Base-by-base conservation (phyloP, 176 grass and related monocot genomes). In the Bromus sterilis region DNA sequence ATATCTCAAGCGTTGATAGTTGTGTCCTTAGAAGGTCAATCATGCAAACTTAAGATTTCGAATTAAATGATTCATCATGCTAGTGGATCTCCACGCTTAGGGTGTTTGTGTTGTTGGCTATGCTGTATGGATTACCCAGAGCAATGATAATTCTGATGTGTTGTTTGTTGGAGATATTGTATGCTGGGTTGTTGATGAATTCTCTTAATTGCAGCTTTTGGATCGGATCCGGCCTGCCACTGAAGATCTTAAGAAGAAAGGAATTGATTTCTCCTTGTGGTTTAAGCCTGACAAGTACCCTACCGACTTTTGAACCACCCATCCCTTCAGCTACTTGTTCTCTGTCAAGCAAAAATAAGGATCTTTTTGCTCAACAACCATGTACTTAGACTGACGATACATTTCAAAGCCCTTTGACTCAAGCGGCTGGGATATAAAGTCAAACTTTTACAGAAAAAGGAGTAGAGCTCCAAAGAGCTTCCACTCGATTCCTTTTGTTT, bases 241-340 rank as follows among this genome's bases (percentile, higher is more conserved):
- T 55, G 93, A 91, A 91, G 92, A 93, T 42, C 87, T 95, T 78
- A 95, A 98, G 88, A 95, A 86, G 84, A 95, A 95, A 91, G 96
- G 90, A 76, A 93, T 98, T 4, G 87, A 95, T 83, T 98, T 98
- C 82, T 91, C 96, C 15, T 72, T 91, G 82, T 98, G 96, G 90
- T 95, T 98, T 68, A 98, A 95, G 79, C 96, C 93, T 0, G 90
- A 95, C 46, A 84, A 91, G 1, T 98, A 95, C 42, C 71, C 66
- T 35, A 95, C 90, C 0, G 92, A 98, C 74, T 95, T 89, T 51
- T 98, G 88, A 95, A 36, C 82, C 64, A 16, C 32, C 24, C 51
- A 2, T 5, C 82, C 15, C 56, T 41, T 57, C 23, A 14, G 53
- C 77, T 74, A 65, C 55, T 53, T 77, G 23, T 44, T 63, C 43